Evolutionary conservation across 257 asterid species (phyloP), one percentile per base, ranked within the genome.

Genomic region (Capsicum chinense): DNA sequence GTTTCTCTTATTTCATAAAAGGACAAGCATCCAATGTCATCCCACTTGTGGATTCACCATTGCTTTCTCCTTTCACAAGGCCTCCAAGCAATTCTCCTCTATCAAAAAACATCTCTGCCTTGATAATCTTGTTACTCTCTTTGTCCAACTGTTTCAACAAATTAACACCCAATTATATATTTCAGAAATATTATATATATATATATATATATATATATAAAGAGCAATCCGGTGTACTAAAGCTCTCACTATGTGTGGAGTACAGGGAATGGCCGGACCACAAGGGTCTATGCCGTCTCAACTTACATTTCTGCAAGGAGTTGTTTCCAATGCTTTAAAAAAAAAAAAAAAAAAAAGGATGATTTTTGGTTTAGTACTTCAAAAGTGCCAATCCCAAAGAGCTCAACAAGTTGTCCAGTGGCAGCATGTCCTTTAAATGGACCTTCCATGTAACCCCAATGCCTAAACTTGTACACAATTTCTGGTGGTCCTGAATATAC

Each of bases 371-470:
- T 66, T 52, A 54, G 44, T 90, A 93, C 98, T 95, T 91, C 84
- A 7, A 91, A 85, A 59, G 87, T 86, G 42, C 85, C 91, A 2
- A 73, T 87, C 8, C 98, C 97, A 37, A 83, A 88, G 56, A 95
- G 56, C 56, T 94, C 94, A 11, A 90, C 62, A 87, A 85, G 80
- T 71, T 95, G 92, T 8, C 99, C 96, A 0, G 93, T 95, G 0
- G 98, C 92, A 11, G 90, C 84, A 62, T 88, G 84, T 4, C 87
- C 92, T 80, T 94, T 90, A 81, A 69, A 95, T 70, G 95, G 87
- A 17, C 91, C 98, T 48, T 95, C 98, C 89, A 93, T 85, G 86
- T 86, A 88, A 26, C 95, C 97, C 97, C 97, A 95, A 21, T 94
- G 99, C 90, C 99, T 91, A 71, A 90, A 95, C 83, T 89, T 94